Base-by-base conservation (phyloP, 495 filamentous ascomycete species). In the Rhizodiscina lignyota region DNA sequence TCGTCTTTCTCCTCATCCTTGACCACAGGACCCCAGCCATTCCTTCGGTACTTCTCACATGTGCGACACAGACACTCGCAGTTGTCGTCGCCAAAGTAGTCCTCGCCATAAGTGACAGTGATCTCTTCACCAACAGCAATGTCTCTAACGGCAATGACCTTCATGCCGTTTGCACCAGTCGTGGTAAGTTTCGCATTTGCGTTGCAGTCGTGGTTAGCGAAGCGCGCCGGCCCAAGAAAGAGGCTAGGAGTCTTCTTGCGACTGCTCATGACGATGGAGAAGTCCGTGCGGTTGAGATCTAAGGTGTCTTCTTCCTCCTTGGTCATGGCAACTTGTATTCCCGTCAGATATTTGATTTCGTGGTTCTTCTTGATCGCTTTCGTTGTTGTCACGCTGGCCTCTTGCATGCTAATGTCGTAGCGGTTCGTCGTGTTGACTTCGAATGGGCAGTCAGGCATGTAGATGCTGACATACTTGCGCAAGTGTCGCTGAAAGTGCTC, bases 201-300 rank as follows among this genome's bases (percentile, higher is more conserved):
- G 43, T 80, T 70, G 53, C 89, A 99, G 55, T 99, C 89, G 54
- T 99, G 89, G 47, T 99, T 99, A 15, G 87, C 81, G 48, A 99
- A 94, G 23, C 89, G 74, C 27, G 91, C 89, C 15, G 89, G 89
- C 2, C 89, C 89, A 45, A 99, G 73, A 43, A 99, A 92, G 15
- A 96, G 62, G 11, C 79, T 85, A 5, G 86, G 77, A 12, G 71
- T 75, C 50, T 89, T 89, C 45, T 85, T 84, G 22, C 89, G 68
- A 48, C 82, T 84, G 39, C 85, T 93, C 52, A 92, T 77, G 30
- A 99, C 84, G 34, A 99, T 83, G 51, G 83, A 93, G 55, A 99
- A 99, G 53, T 99, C 89, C 45, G 81, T 81, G 40, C 83, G 71
- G 18, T 72, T 76, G 39, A 74, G 50, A 29, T 79, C 74, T 38